A percentile compares a stretch with the other conserved stretches of the same genome.
These are phyloP conservation scores for Claviceps purpurea DNA, from an alignment of 2,329 filamentous ascomycete genomes.

Conservation along the genomic window DNA sequence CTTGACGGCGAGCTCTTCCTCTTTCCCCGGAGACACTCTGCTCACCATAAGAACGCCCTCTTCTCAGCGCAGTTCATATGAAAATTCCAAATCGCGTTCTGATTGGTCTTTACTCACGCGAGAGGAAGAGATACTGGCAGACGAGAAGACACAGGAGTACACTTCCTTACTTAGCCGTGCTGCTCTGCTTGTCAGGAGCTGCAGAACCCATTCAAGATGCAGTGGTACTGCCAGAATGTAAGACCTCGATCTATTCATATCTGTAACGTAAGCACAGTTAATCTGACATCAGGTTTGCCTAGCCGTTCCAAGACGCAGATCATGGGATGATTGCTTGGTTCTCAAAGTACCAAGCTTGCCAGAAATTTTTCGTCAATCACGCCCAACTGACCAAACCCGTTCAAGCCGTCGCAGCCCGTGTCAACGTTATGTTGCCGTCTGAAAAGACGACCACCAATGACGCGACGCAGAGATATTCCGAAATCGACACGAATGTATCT, in stretches of 20 bases:
- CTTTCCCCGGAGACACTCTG: neutral
- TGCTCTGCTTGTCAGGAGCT: too few species aligned
- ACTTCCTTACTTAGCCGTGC: neutral
- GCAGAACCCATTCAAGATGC: constrained; percentile 4
- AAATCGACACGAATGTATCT: constrained; percentile 7
- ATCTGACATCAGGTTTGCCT: neutral
- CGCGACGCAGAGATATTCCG: constrained; percentile 2
- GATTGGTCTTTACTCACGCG: neutral
- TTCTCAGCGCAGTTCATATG: neutral
- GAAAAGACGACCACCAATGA: constrained; percentile 41
- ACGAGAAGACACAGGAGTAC: neutral
- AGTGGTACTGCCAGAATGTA: constrained; percentile 10
- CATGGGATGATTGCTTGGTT: constrained; percentile 91
- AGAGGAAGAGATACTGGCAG: neutral
- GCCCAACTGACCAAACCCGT: constrained; percentile 73
- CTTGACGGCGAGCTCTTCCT: neutral
- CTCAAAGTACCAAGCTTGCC: constrained; percentile 77
- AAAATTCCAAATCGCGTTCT: neutral
- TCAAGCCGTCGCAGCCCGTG: constrained; percentile 75
- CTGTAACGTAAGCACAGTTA: neutral
- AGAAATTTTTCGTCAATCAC: constrained; percentile 81
- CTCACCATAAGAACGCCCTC: neutral
- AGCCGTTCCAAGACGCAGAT: constrained; percentile 32
- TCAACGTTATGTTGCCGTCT: constrained; percentile 85
- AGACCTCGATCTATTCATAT: neutral